Conservation (phyloP, 306 rosid genomes). For the Fragaria iinumae region DNA sequence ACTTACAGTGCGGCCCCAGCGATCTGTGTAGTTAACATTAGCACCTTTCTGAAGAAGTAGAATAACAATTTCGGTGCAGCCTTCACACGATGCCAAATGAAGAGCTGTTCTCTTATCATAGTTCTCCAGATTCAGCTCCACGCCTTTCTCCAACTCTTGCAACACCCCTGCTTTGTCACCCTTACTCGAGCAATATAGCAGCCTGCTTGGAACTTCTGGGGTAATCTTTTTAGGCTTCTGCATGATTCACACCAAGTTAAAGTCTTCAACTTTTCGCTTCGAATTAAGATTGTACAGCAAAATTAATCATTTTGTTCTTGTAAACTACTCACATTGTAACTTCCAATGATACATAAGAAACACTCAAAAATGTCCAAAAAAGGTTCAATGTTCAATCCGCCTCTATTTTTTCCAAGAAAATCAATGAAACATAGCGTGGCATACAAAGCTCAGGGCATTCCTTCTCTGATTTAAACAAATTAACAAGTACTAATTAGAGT, state of each 20-base stretch:
- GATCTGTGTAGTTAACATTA: slow-evolving; percentile 27
- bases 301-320: too few relatives aligned
- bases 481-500: too few relatives aligned
- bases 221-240: slow-evolving; percentile 7
- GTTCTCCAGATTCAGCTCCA: slow-evolving; percentile 20
- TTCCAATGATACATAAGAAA: background rate
- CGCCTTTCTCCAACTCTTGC: slow-evolving; percentile 30
- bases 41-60: slow-evolving; percentile 35
- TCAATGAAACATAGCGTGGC: too few relatives aligned
- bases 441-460: background rate
- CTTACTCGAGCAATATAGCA: slow-evolving; percentile 28
- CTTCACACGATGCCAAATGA: slow-evolving; percentile 35
- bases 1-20: slow-evolving; percentile 35
- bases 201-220: slow-evolving; percentile 21
- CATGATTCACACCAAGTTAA: background rate
- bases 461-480: background rate
- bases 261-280: too few relatives aligned
- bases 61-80: slow-evolving; percentile 25
- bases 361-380: background rate
- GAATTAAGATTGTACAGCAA: too few relatives aligned
- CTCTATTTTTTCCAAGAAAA: background rate
- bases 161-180: slow-evolving; percentile 33
- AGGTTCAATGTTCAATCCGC: background rate
- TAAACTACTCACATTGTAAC: too few relatives aligned
- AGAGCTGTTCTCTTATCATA: slow-evolving; percentile 37